Percentiles rank a stretch among this genome's conserved stretches.
Conservation (phyloP, 2,329 filamentous ascomycete species). For the Penicillium sp. region DNA sequence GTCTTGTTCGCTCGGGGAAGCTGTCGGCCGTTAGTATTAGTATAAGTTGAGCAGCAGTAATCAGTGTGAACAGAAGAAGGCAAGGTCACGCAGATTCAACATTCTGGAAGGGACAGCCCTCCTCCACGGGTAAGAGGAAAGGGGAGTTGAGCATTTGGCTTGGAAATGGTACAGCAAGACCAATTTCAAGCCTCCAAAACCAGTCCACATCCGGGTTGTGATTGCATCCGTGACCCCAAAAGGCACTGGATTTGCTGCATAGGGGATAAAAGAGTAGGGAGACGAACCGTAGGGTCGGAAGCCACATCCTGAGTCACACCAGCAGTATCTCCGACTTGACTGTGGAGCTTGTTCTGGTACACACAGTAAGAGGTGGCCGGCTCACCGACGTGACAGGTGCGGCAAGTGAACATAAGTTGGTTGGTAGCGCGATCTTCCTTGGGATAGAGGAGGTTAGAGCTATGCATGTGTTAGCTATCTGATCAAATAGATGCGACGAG, state of each 20-base stretch:
- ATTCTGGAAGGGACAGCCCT: neutral
- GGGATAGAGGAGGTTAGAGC: conserved; percentile 96
- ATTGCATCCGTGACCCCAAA: conserved; percentile 54
- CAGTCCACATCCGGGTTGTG: conserved; percentile 29
- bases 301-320: conserved; percentile 97
- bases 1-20: conserved; percentile 84
- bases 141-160: too few species aligned
- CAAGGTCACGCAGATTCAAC: neutral
- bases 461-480: conserved; percentile 38
- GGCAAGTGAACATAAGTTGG: conserved; percentile 91
- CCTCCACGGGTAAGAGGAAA: neutral
- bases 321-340: conserved; percentile 88
- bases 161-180: neutral
- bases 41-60: conserved; percentile 22
- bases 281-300: conserved; percentile 97
- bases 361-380: conserved; percentile 85
- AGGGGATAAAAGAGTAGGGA: conserved; percentile 56
- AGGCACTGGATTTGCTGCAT: conserved; percentile 58
- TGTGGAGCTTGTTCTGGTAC: conserved; percentile 92
- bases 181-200: neutral
- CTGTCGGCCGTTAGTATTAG: conserved; percentile 53
- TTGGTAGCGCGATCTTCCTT: conserved; percentile 86
- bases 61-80: conserved; percentile 5
- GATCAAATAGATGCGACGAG: neutral
- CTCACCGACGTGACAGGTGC: conserved; percentile 90